Conservation (phyloP, 2,329 filamentous ascomycete species). For the Aspergillus niger region DNA sequence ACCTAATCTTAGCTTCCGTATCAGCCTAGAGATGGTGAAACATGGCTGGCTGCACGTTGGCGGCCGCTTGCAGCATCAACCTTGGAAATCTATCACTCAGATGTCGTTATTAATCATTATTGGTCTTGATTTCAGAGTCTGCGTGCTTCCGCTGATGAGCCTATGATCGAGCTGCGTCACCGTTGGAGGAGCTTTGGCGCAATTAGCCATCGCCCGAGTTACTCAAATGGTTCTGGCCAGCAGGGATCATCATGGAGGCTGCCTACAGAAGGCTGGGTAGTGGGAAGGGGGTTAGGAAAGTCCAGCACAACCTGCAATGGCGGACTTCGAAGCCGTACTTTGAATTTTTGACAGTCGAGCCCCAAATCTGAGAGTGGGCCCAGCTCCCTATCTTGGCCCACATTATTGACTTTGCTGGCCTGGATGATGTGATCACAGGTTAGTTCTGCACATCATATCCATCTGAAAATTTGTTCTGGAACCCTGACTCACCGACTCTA, state of each 20-base stretch:
- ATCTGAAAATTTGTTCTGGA: conserved; percentile 23
- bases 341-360: conserved; percentile 1
- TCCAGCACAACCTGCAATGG: neutral
- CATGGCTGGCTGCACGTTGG: conserved; percentile 3
- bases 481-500: conserved; percentile 24
- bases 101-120: neutral
- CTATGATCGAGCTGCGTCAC: neutral
- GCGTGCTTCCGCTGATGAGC: neutral
- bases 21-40: conserved; percentile 4
- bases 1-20: conserved; percentile 10
- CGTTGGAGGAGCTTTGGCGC: neutral
- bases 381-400: conserved; percentile 16
- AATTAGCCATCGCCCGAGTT: neutral
- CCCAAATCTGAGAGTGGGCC: conserved; percentile 2
- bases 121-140: neutral
- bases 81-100: neutral
- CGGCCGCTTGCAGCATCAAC: neutral
- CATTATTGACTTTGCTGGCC: conserved; percentile 21
- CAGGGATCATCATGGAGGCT: neutral
- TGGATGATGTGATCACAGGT: conserved; percentile 22
- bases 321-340: neutral
- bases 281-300: too few relatives aligned
- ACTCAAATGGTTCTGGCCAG: neutral
- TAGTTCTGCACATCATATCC: conserved; percentile 19
- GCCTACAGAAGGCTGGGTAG: too few relatives aligned